A percentile compares a stretch with the other conserved stretches of the same genome.
Conservation (phyloP, 2,329 filamentous ascomycete genomes). For the Fusarium aywerte region DNA sequence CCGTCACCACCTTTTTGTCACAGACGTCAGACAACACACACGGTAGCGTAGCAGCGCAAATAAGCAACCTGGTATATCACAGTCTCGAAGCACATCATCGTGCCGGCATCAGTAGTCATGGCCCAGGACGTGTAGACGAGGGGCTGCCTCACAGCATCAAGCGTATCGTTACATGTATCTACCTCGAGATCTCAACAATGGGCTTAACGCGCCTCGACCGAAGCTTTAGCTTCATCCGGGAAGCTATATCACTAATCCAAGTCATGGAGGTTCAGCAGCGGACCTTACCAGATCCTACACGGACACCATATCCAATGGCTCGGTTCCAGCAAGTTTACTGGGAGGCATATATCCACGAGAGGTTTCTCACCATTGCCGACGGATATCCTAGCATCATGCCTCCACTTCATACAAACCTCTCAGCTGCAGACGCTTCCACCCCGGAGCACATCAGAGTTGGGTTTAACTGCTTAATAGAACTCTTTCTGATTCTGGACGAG, state of each 20-base stretch:
- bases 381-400: conserved; percentile 55
- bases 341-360: conserved; percentile 66
- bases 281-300: conserved; percentile 27
- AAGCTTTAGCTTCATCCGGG: conserved; percentile 62
- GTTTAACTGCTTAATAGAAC: conserved; percentile 52
- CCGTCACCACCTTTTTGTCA: conserved; percentile 39
- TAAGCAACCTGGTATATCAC: conserved; percentile 41
- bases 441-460: conserved; percentile 52
- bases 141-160: conserved; percentile 55
- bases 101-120: conserved; percentile 46
- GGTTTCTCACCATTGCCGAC: conserved; percentile 64
- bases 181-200: conserved; percentile 64
- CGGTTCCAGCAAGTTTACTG: conserved; percentile 62
- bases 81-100: conserved; percentile 47
- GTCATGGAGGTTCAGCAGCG: conserved; percentile 35
- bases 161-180: conserved; percentile 62
- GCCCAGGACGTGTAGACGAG: conserved; percentile 52
- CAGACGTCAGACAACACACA: conserved; percentile 37
- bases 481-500: conserved; percentile 55
- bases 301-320: conserved; percentile 25
- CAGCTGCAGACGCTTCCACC: conserved; percentile 49
- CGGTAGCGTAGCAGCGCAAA: conserved; percentile 35
- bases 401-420: conserved; percentile 49
- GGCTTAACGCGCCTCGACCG: conserved; percentile 59
- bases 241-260: conserved; percentile 55